Evolutionary conservation across 2,329 filamentous ascomycete species (phyloP), one percentile per base, ranked within the genome.

Genomic region (Nothophoma quercina): DNA sequence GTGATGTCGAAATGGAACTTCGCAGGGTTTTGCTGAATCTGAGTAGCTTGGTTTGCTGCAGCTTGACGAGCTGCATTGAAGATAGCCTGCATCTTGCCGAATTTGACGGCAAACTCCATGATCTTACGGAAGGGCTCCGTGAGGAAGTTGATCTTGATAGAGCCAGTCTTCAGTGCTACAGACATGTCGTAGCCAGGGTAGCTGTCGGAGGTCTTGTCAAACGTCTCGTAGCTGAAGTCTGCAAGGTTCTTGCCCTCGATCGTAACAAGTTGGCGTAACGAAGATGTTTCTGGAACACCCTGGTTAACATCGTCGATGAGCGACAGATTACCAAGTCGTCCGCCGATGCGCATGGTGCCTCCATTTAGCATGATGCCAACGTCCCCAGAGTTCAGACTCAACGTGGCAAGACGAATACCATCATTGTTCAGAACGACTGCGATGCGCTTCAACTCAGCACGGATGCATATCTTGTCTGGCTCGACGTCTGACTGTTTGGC

Each of bases 81-180:
- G 45, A 99, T 89, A 18, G 95, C 93, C 75, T 99, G 95, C 95
- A 99, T 99, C 76, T 96, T 96, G 55, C 96, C 95, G 72, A 99
- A 99, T 68, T 99, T 99, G 72, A 99, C 92, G 34, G 96, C 81
- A 74, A 99, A 99, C 62, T 96, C 91, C 75, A 99, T 91, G 59
- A 99, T 98, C 77, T 98, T 98, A 44, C 95, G 87, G 80, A 98
- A 97, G 0, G 95, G 95, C 73, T 99, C 96, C 56, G 97, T 93
- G 4, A 98, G 78, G 72, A 99, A 99, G 72, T 97, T 98, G 70
- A 99, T 82, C 77, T 96, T 98, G 73, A 99, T 88, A 0, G 95
- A 99, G 1, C 95, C 95, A 15, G 95, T 93, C 28, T 93, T 87
- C 9, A 99, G 80, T 68, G 87, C 96, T 23, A 99, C 87, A 1